phyloP scores from a whole-genome alignment of 2,329 filamentous ascomycete species.

The Phyllosticta capitalensis region DNA sequence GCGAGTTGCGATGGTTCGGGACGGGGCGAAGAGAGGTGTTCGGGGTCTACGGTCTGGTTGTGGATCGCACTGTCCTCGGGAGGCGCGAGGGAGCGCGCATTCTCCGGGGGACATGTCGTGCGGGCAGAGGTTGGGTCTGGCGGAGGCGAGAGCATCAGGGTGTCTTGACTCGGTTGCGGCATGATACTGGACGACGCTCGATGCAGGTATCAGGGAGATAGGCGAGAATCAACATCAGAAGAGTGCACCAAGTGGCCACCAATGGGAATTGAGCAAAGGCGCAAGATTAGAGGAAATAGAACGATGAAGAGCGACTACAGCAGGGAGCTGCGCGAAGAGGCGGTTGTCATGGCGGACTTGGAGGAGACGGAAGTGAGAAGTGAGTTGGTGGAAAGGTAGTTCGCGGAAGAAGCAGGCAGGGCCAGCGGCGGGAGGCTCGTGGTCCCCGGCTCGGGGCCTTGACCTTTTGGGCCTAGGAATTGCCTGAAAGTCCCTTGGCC shows the following conservation, averaged over 20 bases:
- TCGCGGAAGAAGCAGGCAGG: neutral
- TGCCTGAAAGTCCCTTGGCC: neutral
- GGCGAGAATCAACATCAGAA: conserved; percentile 6
- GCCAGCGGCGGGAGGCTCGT: neutral
- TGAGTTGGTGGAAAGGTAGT: neutral
- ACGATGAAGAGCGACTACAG: conserved; percentile 8
- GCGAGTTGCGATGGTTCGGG: conserved; percentile 14
- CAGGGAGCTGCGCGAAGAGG: conserved; percentile 2
- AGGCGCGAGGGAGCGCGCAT: conserved; percentile 19
- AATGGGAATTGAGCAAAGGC: conserved; percentile 9
- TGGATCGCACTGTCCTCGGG: conserved; percentile 4
- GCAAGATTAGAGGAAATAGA: conserved; percentile 1
- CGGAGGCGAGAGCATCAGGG: conserved; percentile 30
- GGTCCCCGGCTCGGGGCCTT: neutral
- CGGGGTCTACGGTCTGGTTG: neutral
- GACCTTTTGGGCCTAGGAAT: neutral
- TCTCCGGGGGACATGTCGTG: conserved; percentile 43
- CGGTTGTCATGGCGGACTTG: conserved; percentile 4
- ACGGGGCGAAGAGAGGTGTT: neutral
- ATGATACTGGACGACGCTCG: conserved; percentile 26
- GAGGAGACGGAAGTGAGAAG: neutral
- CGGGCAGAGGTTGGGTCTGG: conserved; percentile 35
- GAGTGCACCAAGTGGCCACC: neutral
- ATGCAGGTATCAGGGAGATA: conserved; percentile 8
- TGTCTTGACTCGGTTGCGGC: conserved; percentile 41